A percentile compares a stretch with the other conserved stretches of the same genome.
phyloP scores from a whole-genome alignment of 2,329 filamentous ascomycete species.

The Penicillium sp. region DNA sequence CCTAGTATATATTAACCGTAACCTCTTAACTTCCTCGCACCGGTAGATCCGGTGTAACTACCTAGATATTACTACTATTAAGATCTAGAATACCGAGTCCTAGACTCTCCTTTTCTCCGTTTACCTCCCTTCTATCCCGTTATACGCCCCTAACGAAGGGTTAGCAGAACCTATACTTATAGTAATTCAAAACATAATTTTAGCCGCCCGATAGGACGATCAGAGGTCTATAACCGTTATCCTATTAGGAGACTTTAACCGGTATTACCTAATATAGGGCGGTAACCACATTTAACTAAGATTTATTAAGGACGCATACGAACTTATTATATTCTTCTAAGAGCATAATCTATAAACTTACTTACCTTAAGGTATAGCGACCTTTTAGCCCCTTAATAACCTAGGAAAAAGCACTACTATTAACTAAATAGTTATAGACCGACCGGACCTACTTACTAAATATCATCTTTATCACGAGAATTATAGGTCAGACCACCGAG shows the following conservation, averaged over 20 bases:
- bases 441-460: conserved; percentile 24
- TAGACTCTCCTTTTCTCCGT: too few relatives aligned
- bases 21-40: conserved; percentile 32
- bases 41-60: too few relatives aligned
- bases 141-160: too few relatives aligned
- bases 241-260: conserved; percentile 10
- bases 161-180: too few relatives aligned
- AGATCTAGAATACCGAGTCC: too few relatives aligned
- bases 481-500: conserved; percentile 32
- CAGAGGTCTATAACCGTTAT: conserved; percentile 17
- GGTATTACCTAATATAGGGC: conserved; percentile 4
- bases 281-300: conserved; percentile 5
- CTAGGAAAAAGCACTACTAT: conserved; percentile 19
- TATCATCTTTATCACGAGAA: conserved; percentile 35
- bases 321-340: conserved; percentile 21
- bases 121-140: too few relatives aligned
- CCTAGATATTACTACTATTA: too few relatives aligned
- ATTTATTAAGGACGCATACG: conserved; percentile 18
- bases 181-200: too few relatives aligned
- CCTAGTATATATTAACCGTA: conserved; percentile 35
- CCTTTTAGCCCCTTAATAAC: conserved; percentile 15
- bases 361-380: conserved; percentile 17
- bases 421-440: conserved; percentile 24
- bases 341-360: conserved; percentile 12
- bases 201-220: too few relatives aligned